Evolutionary conservation across 108 stramenopile genomes (phyloP).

Genomic region (Cyclotella baltica): DNA sequence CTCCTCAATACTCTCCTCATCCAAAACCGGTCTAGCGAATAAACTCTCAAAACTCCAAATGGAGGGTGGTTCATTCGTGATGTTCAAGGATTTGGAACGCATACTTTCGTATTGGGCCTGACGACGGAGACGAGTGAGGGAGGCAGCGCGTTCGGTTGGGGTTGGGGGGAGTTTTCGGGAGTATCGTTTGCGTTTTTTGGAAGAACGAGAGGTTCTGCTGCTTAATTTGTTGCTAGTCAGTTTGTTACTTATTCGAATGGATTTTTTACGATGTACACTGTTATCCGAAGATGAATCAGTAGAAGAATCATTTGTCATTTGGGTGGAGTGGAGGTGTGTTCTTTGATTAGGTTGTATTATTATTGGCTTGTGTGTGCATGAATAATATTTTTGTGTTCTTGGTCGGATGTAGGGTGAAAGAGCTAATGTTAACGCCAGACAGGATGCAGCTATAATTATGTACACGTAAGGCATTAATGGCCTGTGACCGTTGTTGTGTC

Average conservation of each 20-base stretch:
- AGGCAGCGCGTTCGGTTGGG: conserved; percentile 45
- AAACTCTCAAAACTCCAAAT: conserved; percentile 88
- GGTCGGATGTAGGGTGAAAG: not conserved
- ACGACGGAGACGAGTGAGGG: conserved; percentile 45
- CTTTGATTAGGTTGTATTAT: not conserved
- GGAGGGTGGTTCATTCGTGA: conserved; percentile 52
- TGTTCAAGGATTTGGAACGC: conserved; percentile 31
- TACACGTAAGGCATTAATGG: not conserved
- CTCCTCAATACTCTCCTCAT: conserved; percentile 68
- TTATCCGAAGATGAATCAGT: not conserved
- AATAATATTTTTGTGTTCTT: not conserved
- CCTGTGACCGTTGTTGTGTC: not conserved
- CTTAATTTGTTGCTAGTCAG: not conserved
- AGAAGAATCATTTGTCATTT: conserved; percentile 3
- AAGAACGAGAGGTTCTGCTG: not conserved
- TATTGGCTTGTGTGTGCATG: not conserved
- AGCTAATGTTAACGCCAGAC: not conserved
- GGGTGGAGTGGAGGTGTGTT: not conserved
- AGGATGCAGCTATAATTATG: not conserved
- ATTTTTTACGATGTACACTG: not conserved
- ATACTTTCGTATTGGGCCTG: conserved; percentile 76
- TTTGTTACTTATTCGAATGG: conserved; percentile 2
- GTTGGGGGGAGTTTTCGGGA: conserved; percentile 45
- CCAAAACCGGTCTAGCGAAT: conserved; percentile 80
- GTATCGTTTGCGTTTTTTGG: conserved; percentile 39